A percentile compares a stretch with the other conserved stretches of the same genome.
Evolutionary conservation across 345 rosid genomes (phyloP).

Genomic region (Gossypium australe): DNA sequence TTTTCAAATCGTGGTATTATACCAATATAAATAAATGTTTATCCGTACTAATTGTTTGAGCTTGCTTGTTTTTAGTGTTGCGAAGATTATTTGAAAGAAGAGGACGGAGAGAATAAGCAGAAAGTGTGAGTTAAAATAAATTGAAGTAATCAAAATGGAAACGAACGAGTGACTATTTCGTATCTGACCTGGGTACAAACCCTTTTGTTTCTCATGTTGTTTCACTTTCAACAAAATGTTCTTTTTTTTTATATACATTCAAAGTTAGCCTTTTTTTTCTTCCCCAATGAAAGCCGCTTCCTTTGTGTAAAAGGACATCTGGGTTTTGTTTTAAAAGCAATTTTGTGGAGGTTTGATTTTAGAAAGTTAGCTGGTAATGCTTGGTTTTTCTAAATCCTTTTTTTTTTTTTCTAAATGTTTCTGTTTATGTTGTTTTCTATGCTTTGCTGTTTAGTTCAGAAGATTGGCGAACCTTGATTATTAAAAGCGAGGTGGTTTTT

Average conservation of each 20-base stretch:
- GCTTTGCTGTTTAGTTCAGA: conserved; percentile 18
- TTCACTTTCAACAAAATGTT: background rate
- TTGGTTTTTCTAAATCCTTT: background rate
- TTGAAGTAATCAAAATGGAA: background rate
- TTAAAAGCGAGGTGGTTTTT: background rate
- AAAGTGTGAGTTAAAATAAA: background rate
- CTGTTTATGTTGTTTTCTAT: conserved; percentile 10
- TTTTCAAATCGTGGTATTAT: background rate
- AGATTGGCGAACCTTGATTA: background rate
- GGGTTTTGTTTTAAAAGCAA: background rate
- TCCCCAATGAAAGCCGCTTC: background rate
- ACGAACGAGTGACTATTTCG: background rate
- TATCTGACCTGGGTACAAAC: background rate
- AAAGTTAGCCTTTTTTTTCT: background rate
- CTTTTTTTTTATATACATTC: background rate
- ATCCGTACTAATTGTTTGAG: background rate
- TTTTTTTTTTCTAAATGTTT: background rate
- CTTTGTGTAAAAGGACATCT: background rate
- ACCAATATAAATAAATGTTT: background rate
- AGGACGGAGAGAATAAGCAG: background rate
- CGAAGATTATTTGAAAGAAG: background rate
- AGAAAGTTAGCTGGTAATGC: conserved; percentile 20
- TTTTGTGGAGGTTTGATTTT: conserved; percentile 18
- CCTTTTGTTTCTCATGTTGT: background rate
- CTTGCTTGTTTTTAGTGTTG: conserved; percentile 4